phyloP scores from a whole-genome alignment of 495 filamentous ascomycete species.

The Hypomontagnella monticulosa region DNA sequence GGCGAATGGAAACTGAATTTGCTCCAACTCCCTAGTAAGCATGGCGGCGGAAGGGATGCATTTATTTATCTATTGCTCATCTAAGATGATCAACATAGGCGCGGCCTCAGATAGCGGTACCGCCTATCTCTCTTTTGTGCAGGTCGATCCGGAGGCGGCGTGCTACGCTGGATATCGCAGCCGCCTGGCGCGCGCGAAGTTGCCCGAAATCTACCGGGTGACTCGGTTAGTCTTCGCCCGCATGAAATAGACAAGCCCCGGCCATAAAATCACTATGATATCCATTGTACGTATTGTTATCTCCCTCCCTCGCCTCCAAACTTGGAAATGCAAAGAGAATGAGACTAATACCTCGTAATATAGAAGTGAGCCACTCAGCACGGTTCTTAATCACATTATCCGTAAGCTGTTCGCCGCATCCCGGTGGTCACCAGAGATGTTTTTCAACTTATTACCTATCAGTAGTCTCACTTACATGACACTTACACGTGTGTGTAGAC shows the following conservation, averaged over 20 bases:
- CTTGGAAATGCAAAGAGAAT: no score
- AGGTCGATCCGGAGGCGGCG: constrained; percentile 14
- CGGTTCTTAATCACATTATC: no score
- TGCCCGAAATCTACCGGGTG: constrained; percentile 22
- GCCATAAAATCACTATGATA: no score
- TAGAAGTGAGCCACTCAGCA: no score
- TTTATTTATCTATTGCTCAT: constrained; percentile 29
- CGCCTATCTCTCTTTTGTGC: constrained; percentile 4
- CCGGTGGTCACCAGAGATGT: no score
- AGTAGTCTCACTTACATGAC: not conserved
- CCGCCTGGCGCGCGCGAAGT: constrained; percentile 29
- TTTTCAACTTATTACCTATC: no score
- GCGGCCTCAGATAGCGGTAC: constrained; percentile 23
- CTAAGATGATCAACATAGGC: constrained; percentile 24
- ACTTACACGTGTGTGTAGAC: not conserved
- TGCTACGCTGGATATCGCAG: constrained; percentile 19
- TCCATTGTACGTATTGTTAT: no score
- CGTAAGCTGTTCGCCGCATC: no score
- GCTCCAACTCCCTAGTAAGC: constrained; percentile 25
- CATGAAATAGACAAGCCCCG: not conserved
- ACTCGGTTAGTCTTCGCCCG: constrained; percentile 25
- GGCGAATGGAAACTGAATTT: constrained; percentile 25
- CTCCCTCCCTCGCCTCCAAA: no score
- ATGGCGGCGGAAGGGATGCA: constrained; percentile 38
- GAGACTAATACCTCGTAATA: no score